A percentile compares a stretch with the other conserved stretches of the same genome.
phyloP scores from a whole-genome alignment of 441 rosid species.

The Gossypium schwendimanii region DNA sequence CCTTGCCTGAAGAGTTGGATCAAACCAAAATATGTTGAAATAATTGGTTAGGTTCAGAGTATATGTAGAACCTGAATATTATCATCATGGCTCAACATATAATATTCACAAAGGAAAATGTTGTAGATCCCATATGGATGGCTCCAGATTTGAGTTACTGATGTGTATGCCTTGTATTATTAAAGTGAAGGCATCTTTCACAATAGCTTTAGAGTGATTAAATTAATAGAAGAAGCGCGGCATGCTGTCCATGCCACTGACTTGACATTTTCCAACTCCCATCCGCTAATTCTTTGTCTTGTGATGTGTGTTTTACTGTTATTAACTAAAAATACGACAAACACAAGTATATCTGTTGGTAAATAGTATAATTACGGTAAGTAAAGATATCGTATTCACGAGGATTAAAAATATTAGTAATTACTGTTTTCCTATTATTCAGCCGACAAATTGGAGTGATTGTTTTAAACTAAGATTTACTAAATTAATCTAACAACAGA shows the following conservation, averaged over 20 bases:
- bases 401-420: no score
- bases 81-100: not conserved
- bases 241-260: not conserved
- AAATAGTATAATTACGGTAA: no score
- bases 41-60: not conserved
- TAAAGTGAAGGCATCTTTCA: not conserved
- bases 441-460: no score
- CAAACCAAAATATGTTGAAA: not conserved
- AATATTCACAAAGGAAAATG: not conserved
- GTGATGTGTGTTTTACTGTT: no score
- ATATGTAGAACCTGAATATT: not conserved
- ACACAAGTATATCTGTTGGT: fast-evolving
- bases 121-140: no score
- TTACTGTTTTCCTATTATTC: fast-evolving
- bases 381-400: no score
- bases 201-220: not conserved
- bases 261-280: not conserved
- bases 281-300: no score
- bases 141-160: no score
- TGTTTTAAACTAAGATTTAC: no score
- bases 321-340: no score
- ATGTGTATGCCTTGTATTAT: no score
- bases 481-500: no score
- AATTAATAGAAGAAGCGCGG: not conserved
- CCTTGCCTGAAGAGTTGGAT: not conserved